Evolutionary conservation across 2,329 filamentous ascomycete species (phyloP).

Genomic region (Aureobasidium leucospermi): DNA sequence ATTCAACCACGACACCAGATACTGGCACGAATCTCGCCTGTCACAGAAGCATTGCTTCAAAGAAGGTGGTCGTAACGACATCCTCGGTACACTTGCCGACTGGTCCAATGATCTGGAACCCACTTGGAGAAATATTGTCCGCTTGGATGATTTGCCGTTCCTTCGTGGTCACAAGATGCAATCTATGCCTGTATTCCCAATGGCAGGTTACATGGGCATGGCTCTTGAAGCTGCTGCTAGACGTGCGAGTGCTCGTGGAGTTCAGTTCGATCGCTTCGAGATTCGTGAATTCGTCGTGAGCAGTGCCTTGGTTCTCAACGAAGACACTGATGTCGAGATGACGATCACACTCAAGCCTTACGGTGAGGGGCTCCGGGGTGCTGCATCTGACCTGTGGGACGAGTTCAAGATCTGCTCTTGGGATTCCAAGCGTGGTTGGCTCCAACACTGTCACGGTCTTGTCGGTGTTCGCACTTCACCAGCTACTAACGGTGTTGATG

Average conservation of each 20-base stretch:
- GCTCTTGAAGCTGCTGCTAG: conserved; percentile 19
- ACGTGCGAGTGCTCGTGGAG: neutral
- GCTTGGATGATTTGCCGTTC: conserved; percentile 25
- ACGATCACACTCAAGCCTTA: conserved; percentile 5
- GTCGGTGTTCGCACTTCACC: neutral
- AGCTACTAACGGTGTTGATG: neutral
- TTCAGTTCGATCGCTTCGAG: neutral
- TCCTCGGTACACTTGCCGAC: conserved; percentile 8
- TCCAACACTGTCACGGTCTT: conserved; percentile 8
- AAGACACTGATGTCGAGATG: conserved; percentile 6
- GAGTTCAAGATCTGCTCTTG: conserved; percentile 10
- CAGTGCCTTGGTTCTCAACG: conserved; percentile 1
- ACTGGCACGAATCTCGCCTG: conserved; percentile 16
- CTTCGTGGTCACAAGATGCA: conserved; percentile 27
- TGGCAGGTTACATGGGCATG: conserved; percentile 19
- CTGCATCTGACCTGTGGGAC: conserved; percentile 5
- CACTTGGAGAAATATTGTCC: conserved; percentile 25
- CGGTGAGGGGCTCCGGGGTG: neutral
- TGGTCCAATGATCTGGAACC: conserved; percentile 12
- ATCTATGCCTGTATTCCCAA: conserved; percentile 27
- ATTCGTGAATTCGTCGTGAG: conserved; percentile 8
- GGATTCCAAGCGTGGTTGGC: conserved; percentile 3
- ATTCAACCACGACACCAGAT: conserved; percentile 16
- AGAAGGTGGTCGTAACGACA: neutral
- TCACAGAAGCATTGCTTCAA: conserved; percentile 7